Percentiles rank a stretch among this genome's conserved stretches.
phyloP scores from a whole-genome alignment of 2,329 filamentous ascomycete species.

The Emmonsiellopsis sp. region DNA sequence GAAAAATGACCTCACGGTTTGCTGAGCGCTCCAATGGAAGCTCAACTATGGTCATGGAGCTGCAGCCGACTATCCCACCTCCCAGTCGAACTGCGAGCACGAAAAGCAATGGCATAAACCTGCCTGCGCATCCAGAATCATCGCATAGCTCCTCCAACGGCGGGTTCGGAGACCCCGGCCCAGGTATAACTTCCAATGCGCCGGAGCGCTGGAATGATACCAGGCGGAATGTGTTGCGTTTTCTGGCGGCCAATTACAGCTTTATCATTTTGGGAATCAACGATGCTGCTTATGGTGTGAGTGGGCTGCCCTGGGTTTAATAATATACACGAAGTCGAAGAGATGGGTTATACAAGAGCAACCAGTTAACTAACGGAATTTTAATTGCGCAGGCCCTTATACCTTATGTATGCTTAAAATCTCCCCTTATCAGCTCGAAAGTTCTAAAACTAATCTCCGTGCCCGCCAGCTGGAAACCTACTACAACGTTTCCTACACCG shows the following conservation, averaged over 20 bases:
- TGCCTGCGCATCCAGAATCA: background rate
- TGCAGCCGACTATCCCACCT: background rate
- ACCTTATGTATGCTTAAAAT: conserved; percentile 34
- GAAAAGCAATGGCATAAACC: background rate
- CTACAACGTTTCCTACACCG: conserved; percentile 37
- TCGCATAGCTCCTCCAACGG: background rate
- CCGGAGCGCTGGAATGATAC: conserved; percentile 58
- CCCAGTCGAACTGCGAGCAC: background rate
- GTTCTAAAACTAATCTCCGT: conserved; percentile 9
- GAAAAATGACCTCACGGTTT: background rate
- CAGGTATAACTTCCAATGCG: conserved; percentile 34
- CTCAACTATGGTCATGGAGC: background rate
- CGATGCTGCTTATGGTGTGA: conserved; percentile 48
- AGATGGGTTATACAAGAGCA: background rate
- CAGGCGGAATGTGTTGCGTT: conserved; percentile 49
- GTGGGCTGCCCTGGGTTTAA: conserved; percentile 13
- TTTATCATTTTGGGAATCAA: conserved; percentile 50
- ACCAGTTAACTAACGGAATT: background rate
- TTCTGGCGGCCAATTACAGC: conserved; percentile 48
- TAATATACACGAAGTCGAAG: background rate
- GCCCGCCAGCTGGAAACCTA: conserved; percentile 33
- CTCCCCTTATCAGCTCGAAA: background rate
- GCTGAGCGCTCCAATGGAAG: background rate
- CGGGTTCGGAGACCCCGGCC: conserved; percentile 10
- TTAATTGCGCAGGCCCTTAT: conserved; percentile 32